Percentiles rank a stretch among this genome's conserved stretches.
These are phyloP conservation scores for Paramecium sonneborni DNA, from an alignment of 73 alveolate species.

Conservation along the genomic window DNA sequence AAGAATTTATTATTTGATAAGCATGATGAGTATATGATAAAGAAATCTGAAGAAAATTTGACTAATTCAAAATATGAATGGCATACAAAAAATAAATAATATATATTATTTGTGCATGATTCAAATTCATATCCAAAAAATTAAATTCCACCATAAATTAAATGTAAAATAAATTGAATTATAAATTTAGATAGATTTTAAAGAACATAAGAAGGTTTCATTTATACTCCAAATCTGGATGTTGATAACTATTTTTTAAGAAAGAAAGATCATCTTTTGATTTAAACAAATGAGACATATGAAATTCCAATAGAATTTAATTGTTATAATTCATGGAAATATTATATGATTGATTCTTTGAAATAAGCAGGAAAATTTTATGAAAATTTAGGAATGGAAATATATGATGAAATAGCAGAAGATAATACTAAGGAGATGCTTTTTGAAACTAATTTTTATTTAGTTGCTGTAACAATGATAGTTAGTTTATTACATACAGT, in stretches of 20 bases:
- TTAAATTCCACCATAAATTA: conserved; percentile 76
- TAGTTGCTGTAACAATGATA: neutral
- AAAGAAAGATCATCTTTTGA: neutral
- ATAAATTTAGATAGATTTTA: conserved; percentile 69
- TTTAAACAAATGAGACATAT: neutral
- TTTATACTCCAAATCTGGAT: conserved; percentile 29
- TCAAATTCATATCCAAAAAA: conserved; percentile 60
- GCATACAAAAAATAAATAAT: conserved; percentile 71
- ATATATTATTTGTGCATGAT: conserved; percentile 74
- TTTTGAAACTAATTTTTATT: neutral
- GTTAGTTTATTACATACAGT: conserved; percentile 18
- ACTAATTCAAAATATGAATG: neutral
- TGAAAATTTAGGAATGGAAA: conserved; percentile 10
- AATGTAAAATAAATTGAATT: neutral
- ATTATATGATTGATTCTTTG: neutral
- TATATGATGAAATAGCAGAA: conserved; percentile 9
- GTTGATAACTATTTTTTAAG: conserved; percentile 9
- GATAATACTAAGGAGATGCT: conserved; percentile 20
- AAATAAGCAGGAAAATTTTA: neutral
- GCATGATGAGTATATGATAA: conserved; percentile 37
- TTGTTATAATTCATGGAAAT: neutral
- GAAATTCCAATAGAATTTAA: conserved; percentile 36
- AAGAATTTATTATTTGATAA: neutral
- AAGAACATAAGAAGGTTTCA: conserved; percentile 49
- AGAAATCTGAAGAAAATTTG: conserved; percentile 64